Base-by-base conservation (phyloP, 805 yeast genomes). In the Candida glaebosa region DNA sequence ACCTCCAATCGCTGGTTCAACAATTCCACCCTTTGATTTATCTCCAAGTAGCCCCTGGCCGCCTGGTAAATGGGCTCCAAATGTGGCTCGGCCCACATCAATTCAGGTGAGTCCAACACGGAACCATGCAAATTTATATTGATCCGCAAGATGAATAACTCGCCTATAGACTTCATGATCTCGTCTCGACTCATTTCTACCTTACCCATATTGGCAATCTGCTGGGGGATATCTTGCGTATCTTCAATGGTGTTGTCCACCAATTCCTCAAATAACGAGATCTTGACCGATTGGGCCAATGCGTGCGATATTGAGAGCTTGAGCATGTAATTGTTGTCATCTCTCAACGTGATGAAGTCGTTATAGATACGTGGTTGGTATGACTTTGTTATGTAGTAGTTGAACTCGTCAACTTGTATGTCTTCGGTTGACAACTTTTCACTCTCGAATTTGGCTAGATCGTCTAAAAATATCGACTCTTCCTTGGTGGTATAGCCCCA, bases 31-130 rank as follows among this genome's bases (percentile, higher is more conserved):
- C 99, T 71, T 64, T 91, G 98, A 58, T 90, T 90, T 52, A 93
- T 93, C 57, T 93, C 99, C 47, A 93, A 64, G 61, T 91, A 91
- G 1, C 97, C 96, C 60, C 98, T 79, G 2, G 96, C 89, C 0
- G 98, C 97, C 61, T 90, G 97, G 64, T 93, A 93, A 40, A 91
- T 89, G 1, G 99, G 99, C 59, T 93, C 99, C 46, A 93, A 71
- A 56, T 90, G 96, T 2, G 99, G 99, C 60, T 93, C 98, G 0
- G 97, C 81, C 99, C 99, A 93, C 96, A 93, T 89, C 44, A 93
- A 78, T 61, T 93, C 99, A 1, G 99, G 99, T 1, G 96, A 87
- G 60, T 93, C 99, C 46, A 93, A 70, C 19, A 93, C 95, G 0
- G 91, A 83, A 0, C 93, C 93, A 65, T 86, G 93, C 41, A 86